These are phyloP conservation scores for Leishmania amazonensis DNA, from an alignment of 208 protist species.

Conservation along the genomic window DNA sequence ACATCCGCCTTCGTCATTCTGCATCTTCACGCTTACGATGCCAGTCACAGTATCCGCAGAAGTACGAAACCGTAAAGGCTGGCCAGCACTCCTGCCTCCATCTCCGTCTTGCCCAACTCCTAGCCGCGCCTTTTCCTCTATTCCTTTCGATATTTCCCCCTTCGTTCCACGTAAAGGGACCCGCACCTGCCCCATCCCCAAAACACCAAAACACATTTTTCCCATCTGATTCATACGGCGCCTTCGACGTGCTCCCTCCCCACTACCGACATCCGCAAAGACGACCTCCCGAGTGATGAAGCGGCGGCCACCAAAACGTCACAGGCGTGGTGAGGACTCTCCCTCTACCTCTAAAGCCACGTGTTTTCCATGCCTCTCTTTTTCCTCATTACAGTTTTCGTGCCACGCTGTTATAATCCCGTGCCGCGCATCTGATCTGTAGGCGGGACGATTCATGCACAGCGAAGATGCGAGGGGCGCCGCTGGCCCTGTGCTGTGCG, in stretches of 20 bases:
- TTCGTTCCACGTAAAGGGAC: neutral
- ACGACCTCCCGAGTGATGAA: fast-evolving
- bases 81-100: neutral
- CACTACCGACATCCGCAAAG: neutral
- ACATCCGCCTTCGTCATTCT: neutral
- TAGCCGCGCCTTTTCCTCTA: neutral
- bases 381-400: neutral
- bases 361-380: neutral
- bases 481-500: neutral
- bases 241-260: neutral
- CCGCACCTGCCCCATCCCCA: no score
- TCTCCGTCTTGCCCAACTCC: no score
- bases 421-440: conserved; percentile 26
- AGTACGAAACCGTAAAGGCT: neutral
- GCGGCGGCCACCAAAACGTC: neutral
- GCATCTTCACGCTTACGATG: neutral
- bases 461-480: conserved; percentile 33
- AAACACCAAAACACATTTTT: neutral
- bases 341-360: neutral
- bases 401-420: conserved; percentile 48
- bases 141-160: no score
- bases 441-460: conserved; percentile 53
- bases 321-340: fast-evolving
- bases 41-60: neutral
- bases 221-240: neutral